phyloP scores from a whole-genome alignment of 169 alveolate species.

The Blepharisma undulans region DNA sequence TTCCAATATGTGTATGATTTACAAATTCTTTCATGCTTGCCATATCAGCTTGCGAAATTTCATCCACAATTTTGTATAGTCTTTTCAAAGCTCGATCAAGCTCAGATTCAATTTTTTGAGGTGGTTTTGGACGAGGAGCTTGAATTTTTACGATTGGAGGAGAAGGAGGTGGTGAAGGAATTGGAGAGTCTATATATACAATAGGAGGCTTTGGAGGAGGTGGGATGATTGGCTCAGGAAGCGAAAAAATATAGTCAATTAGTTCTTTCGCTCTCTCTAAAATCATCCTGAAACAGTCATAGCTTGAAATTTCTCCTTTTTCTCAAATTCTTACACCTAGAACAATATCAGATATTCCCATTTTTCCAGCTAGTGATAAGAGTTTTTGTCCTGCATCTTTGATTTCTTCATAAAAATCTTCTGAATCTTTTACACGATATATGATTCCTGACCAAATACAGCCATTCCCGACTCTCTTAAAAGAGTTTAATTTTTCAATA shows the following conservation, averaged over 20 bases:
- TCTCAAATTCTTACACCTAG: constrained; percentile 6
- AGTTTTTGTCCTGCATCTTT: neutral
- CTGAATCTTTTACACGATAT: neutral
- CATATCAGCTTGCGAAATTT: neutral
- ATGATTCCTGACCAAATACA: neutral
- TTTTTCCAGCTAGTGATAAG: neutral
- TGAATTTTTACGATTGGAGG: neutral
- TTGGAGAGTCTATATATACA: neutral
- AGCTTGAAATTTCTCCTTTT: neutral
- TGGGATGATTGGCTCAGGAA: neutral
- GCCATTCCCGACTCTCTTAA: neutral
- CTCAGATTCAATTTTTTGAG: neutral
- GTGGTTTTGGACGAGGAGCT: neutral
- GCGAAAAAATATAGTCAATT: neutral
- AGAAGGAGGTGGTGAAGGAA: neutral
- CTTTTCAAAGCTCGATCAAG: neutral
- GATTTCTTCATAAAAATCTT: constrained; percentile 10
- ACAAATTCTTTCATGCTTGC: neutral
- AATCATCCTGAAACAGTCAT: neutral
- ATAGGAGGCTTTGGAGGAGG: neutral
- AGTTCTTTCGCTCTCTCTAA: neutral
- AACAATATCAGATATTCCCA: neutral
- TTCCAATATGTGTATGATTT: constrained; percentile 1
- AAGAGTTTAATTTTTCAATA: neutral
- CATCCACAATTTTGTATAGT: neutral